Conservation (phyloP, 345 rosid species). For the Salix udensis region DNA sequence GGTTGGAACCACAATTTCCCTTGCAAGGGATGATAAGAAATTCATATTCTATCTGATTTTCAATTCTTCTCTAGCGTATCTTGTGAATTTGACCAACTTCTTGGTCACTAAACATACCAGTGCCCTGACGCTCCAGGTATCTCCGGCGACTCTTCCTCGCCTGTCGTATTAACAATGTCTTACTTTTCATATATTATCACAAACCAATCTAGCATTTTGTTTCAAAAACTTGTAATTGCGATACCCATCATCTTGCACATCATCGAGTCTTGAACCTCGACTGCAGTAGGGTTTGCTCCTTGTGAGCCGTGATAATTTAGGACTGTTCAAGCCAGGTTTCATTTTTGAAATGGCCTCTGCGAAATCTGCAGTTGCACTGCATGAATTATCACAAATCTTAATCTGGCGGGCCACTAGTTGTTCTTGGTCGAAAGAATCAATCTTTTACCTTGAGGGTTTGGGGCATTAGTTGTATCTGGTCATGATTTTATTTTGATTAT, state of each 20-base stretch:
- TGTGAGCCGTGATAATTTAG: background rate
- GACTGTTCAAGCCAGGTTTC: background rate
- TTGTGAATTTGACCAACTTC: slow-evolving; percentile 44
- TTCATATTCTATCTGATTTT: slow-evolving; percentile 36
- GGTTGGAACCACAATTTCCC: slow-evolving; percentile 38
- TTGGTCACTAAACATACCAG: slow-evolving; percentile 49
- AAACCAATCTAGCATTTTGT: no score
- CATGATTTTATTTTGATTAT: background rate
- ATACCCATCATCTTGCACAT: background rate
- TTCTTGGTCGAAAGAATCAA: background rate
- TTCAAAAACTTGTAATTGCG: background rate
- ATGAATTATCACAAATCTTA: background rate
- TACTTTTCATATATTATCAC: no score
- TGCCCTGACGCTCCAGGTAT: slow-evolving; percentile 53
- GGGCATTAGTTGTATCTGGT: background rate
- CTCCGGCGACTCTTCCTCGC: background rate
- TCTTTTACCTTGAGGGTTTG: background rate
- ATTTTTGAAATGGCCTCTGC: background rate
- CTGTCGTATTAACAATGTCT: background rate
- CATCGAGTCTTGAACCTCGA: background rate
- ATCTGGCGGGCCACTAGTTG: background rate
- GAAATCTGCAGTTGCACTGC: background rate
- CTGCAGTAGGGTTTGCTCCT: background rate
- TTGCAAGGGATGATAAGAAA: slow-evolving; percentile 36
- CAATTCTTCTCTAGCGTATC: slow-evolving; percentile 44